Base-by-base conservation (phyloP, 73 alveolate species). In the Tetrahymena elliotti region DNA sequence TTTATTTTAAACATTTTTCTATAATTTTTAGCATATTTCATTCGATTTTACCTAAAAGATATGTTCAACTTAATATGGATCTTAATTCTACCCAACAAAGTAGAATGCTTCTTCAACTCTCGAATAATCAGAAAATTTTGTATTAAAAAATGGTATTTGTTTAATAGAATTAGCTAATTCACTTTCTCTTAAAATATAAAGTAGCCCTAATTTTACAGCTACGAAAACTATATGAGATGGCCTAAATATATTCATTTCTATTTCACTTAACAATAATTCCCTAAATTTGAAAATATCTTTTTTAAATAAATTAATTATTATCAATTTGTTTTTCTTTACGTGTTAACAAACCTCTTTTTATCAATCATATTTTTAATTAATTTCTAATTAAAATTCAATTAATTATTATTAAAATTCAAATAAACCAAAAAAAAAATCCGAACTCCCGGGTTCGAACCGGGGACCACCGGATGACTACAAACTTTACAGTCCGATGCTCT, bases 401-500 rank as follows among this genome's bases (percentile, higher is more conserved):
- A n/a, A 68, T n/a, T 27, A 24, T 18, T 31, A 68, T 68, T 10
- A 24, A 68, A 6, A 54, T 16, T 2, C 16, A 41, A 41, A 6
- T 41, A 41, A 41, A 41, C 16, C 1, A 54, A 54, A 68, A 68
- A 68, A 68, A 68, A 68, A 68, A 68, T 68, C 88, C 88, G 88
- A 68, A 68, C 88, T 68, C 88, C 88, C 88, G 88, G 88, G 88
- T 68, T 68, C 88, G 88, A 68, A 68, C 88, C 88, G 88, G 88
- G 88, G 88, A 68, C 88, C 88, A 68, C 88, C 88, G 88, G 88
- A 68, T 68, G 88, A 68, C 88, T 68, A 68, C 88, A 68, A 68
- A 68, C 88, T 68, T 68, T 68, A 68, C 88, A 68, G 88, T 68
- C 88, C 88, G 88, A 68, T 68, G 88, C 88, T 68, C 88, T 68